Percentiles rank a stretch among this genome's conserved stretches.
Conservation (phyloP, 257 asterid species). For the Przewalskia tangutica region DNA sequence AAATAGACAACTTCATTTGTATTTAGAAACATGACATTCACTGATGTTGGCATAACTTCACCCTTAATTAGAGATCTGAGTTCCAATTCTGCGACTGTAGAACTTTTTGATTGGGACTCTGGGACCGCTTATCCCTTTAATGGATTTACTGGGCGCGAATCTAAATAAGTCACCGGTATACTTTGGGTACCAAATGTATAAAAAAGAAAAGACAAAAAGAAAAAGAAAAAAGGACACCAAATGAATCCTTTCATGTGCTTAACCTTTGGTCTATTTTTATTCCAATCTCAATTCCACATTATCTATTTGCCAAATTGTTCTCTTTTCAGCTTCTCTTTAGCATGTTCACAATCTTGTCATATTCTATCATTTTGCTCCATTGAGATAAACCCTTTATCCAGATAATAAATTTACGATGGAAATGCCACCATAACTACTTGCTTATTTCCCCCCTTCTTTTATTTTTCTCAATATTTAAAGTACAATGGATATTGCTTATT, state of each 20-base stretch:
- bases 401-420: background rate
- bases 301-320: background rate
- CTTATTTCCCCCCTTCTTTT: background rate
- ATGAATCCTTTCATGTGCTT: background rate
- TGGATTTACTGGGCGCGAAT: background rate
- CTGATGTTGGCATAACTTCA: no score
- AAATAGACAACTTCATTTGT: background rate
- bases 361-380: background rate
- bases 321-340: background rate
- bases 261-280: background rate
- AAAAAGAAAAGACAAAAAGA: background rate
- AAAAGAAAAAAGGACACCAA: background rate
- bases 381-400: background rate
- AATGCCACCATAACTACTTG: background rate
- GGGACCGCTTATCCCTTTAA: background rate
- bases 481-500: background rate
- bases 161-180: background rate
- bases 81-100: no score
- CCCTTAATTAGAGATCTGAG: background rate
- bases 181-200: background rate
- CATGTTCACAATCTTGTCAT: slow-evolving; percentile 2
- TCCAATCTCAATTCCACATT: background rate
- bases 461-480: background rate
- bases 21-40: background rate
- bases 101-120: background rate